Evolutionary conservation across 768 basidiomycete species (phyloP).

Genomic region (Pleurotus ostreatus): DNA sequence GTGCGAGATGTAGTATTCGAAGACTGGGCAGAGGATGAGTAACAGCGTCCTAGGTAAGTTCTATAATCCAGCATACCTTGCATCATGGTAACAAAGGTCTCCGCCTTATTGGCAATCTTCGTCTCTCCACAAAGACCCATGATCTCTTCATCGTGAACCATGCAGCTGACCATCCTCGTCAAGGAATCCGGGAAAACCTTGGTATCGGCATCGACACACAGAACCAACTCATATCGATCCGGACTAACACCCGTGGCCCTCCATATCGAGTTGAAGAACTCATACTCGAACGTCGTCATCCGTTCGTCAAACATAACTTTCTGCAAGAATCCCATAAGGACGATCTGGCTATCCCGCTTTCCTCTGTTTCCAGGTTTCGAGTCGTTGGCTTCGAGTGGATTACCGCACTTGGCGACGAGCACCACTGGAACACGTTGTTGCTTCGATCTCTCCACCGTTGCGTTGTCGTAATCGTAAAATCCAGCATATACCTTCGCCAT

Average conservation of each 20-base stretch:
- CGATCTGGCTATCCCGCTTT: slow-evolving; percentile 97
- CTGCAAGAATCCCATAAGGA: slow-evolving; percentile 96
- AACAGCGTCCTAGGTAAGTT: background rate
- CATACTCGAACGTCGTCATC: slow-evolving; percentile 99
- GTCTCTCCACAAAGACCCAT: slow-evolving; percentile 99
- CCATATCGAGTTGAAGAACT: slow-evolving; percentile 99
- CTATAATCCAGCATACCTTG: slow-evolving; percentile 64
- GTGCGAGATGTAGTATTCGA: slow-evolving; percentile 99
- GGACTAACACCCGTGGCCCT: slow-evolving; percentile 92
- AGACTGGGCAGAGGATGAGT: slow-evolving; percentile 52
- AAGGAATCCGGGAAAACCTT: slow-evolving; percentile 99
- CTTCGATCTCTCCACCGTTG: slow-evolving; percentile 85
- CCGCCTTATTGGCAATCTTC: slow-evolving; percentile 98
- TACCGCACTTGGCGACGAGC: slow-evolving; percentile 93
- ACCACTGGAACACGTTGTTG: slow-evolving; percentile 97
- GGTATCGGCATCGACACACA: slow-evolving; percentile 97
- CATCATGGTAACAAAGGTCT: slow-evolving; percentile 99
- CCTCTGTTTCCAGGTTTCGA: slow-evolving; percentile 97
- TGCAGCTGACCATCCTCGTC: slow-evolving; percentile 93
- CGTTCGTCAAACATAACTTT: slow-evolving; percentile 99
- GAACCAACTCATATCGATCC: slow-evolving; percentile 90
- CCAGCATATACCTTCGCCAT: slow-evolving; percentile 99
- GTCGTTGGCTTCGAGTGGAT: slow-evolving; percentile 84
- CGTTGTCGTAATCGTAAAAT: slow-evolving; percentile 92
- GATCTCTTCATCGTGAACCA: slow-evolving; percentile 96